Conservation (phyloP, 2,329 filamentous ascomycete species). For the Exophiala calicioides region DNA sequence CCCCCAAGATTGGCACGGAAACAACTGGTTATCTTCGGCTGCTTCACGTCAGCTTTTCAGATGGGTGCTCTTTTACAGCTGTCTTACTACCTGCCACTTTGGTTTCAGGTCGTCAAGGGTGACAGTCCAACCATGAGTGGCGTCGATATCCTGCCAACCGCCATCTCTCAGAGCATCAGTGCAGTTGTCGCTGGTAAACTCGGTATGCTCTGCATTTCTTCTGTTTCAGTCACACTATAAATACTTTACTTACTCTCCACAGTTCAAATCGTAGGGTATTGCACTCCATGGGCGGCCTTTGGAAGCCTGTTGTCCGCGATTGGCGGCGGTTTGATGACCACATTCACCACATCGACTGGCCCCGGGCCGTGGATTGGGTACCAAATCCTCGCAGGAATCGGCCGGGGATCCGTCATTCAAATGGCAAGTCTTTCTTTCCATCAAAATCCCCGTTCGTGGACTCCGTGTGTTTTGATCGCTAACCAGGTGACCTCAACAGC, state of each 20-base stretch:
- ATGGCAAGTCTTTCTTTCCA: conserved; percentile 8
- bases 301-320: conserved; percentile 31
- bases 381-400: conserved; percentile 33
- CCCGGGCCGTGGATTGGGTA: conserved; percentile 36
- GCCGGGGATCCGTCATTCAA: conserved; percentile 31
- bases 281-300: conserved; percentile 31
- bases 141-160: conserved; percentile 29
- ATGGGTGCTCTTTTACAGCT: conserved; percentile 28
- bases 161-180: conserved; percentile 26
- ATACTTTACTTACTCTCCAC: not conserved
- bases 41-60: conserved; percentile 23
- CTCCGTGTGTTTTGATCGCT: not conserved
- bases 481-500: no score
- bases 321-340: conserved; percentile 33
- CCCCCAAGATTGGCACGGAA: conserved; percentile 27
- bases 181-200: conserved; percentile 22
- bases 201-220: conserved; percentile 5
- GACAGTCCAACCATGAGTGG: conserved; percentile 30
- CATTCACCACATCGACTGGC: conserved; percentile 29
- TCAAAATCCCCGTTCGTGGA: not conserved
- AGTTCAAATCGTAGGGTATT: conserved; percentile 31
- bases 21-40: conserved; percentile 25
- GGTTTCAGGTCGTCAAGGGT: conserved; percentile 34
- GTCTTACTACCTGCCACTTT: conserved; percentile 34
- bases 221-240: not conserved